Evolutionary conservation across 176 grass and related monocot genomes (phyloP).

Genomic region (Bonia amplexicaulis): DNA sequence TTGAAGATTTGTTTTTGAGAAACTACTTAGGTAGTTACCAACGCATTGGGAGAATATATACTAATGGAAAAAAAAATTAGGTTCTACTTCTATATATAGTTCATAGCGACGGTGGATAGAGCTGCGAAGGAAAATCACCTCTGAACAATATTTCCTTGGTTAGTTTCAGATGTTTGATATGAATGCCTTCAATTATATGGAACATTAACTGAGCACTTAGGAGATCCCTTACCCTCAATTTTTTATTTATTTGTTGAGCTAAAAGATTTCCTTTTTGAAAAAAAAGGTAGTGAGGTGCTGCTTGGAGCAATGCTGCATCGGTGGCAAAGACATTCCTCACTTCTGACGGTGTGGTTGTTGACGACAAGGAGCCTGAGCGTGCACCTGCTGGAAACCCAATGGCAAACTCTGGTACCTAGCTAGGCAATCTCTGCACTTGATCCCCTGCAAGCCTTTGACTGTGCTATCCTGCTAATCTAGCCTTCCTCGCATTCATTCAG

Average conservation of each 20-base stretch:
- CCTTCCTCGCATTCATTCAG: conserved; percentile 3
- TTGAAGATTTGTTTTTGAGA: background rate
- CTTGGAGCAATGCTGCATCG: conserved; percentile 41
- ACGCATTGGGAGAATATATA: background rate
- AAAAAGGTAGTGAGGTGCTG: conserved; percentile 40
- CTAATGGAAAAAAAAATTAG: background rate
- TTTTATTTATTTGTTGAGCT: background rate
- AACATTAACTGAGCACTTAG: background rate
- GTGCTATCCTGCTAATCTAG: background rate
- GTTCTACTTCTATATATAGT: background rate
- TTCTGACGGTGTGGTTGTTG: conserved; percentile 40
- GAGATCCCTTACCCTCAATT: background rate
- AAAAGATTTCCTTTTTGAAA: background rate
- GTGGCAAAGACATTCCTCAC: conserved; percentile 38
- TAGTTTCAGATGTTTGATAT: background rate
- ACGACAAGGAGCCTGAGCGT: conserved; percentile 29
- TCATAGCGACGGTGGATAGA: background rate
- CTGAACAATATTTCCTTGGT: background rate
- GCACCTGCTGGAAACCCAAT: conserved; percentile 33
- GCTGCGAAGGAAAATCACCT: background rate
- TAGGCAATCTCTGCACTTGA: background rate
- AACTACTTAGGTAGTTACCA: background rate
- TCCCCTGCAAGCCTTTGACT: conserved; percentile 17
- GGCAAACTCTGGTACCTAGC: conserved; percentile 42
- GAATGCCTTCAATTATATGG: background rate